phyloP scores from a whole-genome alignment of 1,284 basidiomycete species.

The Neonothopanus nambi region DNA sequence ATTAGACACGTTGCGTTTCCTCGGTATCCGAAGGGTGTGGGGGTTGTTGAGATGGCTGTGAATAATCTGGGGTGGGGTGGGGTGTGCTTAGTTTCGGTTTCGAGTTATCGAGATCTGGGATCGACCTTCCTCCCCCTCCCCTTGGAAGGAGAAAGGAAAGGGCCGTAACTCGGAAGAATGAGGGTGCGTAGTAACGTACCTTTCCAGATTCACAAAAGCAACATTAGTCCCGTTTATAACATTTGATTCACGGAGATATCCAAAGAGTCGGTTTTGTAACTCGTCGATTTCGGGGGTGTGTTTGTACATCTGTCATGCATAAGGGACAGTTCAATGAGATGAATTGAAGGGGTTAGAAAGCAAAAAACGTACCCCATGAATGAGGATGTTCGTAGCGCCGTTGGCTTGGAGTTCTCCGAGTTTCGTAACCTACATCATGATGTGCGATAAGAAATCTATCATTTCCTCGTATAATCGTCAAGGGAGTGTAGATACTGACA shows the following conservation, averaged over 20 bases:
- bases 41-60: constrained; percentile 23
- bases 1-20: constrained; percentile 31
- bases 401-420: constrained; percentile 27
- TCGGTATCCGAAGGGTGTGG: constrained; percentile 25
- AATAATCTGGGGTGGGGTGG: constrained; percentile 20
- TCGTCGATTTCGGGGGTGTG: constrained; percentile 26
- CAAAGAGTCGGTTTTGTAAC: constrained; percentile 27
- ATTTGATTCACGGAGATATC: constrained; percentile 25
- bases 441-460: neutral
- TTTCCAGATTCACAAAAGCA: constrained; percentile 29
- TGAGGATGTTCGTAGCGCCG: constrained; percentile 29
- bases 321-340: neutral
- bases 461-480: neutral
- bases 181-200: constrained; percentile 9
- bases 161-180: neutral
- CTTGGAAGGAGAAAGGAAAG: too few species aligned
- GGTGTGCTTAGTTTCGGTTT: too few species aligned
- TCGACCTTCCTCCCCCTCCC: too few species aligned
- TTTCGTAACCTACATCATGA: constrained; percentile 26
- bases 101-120: neutral
- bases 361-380: constrained; percentile 19
- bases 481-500: constrained; percentile 12
- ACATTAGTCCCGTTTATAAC: constrained; percentile 28
- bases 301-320: constrained; percentile 27
- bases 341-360: neutral